Base-by-base conservation (phyloP, 148 eudicot species). In the Salicornia ramosissima region DNA sequence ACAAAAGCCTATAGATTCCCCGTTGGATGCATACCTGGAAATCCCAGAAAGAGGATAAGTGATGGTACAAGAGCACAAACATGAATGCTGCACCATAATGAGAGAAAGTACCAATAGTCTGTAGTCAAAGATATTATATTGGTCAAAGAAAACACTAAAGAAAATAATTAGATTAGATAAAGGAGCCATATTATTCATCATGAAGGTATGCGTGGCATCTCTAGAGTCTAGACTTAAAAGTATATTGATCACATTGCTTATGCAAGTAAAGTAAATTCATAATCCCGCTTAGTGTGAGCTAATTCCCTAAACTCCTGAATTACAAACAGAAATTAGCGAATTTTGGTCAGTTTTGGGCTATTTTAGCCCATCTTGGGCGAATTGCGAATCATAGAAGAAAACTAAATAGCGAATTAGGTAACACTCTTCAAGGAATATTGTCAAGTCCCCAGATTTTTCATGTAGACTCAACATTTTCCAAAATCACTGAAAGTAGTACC, bases 1-100 rank as follows among this genome's bases (percentile, higher is more conserved):
- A 72, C 99, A 95, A 39, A 91, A 82, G 39, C 97, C 96, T 30
- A 85, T 64, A 45, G 77, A 65, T 51, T 80, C 77, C 68, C 73
- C 74, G 65, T 59, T 76, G 71, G 85, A 79, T 34, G 81, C 82
- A 80, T 71, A 83, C 98, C 98, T 93, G 71, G 75, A 71, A 68
- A 65, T 15, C 31, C 70, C 74, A 73, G n/a, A 70, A 42, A 26
- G 64, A 65, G 28, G 15, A 54, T 3, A 26, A 70, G 19, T 14
- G 19, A 52, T 60, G 45, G 57, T 26, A 67, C 46, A n/a, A n/a
- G n/a, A 67, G 11, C 53, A 11, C 40, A 4, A 3, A 36, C 8
- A 28, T 56, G 24, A 64, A 42, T 18, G 22, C 15, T 43, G 16
- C 13, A 10, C 65, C 21, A 10, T 7, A 62, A 34, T 2, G 16